Conservation (phyloP, 768 basidiomycete genomes). For the Cyathus striatus region DNA sequence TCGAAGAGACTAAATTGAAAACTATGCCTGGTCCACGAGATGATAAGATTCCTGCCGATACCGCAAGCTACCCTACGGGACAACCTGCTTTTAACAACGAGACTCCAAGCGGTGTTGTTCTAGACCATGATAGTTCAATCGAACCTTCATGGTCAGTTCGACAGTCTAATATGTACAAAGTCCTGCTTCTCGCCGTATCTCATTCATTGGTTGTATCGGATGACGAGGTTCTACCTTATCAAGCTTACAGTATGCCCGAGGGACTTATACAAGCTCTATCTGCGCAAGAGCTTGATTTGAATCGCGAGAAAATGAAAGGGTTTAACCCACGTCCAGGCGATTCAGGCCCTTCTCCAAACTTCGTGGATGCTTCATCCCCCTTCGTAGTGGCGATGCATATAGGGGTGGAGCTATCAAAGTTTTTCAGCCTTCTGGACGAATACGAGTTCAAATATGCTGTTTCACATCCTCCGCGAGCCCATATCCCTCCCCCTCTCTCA, state of each 20-base stretch:
- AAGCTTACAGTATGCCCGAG: constrained; percentile 53
- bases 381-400: constrained; percentile 72
- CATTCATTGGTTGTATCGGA: constrained; percentile 46
- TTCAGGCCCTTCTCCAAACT: constrained; percentile 25
- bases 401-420: constrained; percentile 53
- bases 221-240: constrained; percentile 67
- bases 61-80: neutral
- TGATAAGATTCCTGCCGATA: constrained; percentile 1
- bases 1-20: constrained; percentile 53
- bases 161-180: constrained; percentile 61
- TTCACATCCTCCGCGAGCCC: constrained; percentile 16
- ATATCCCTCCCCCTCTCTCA: constrained; percentile 9
- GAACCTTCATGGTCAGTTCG: constrained; percentile 48
- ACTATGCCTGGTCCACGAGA: constrained; percentile 29
- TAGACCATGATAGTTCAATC: constrained; percentile 14
- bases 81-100: constrained; percentile 11
- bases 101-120: neutral
- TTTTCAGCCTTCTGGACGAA: constrained; percentile 72
- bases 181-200: constrained; percentile 60
- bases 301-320: constrained; percentile 27
- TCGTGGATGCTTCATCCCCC: constrained; percentile 52
- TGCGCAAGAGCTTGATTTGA: constrained; percentile 35
- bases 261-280: constrained; percentile 42
- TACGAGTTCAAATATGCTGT: constrained; percentile 56
- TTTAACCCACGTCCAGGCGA: constrained; percentile 50